Percentiles rank a stretch among this genome's conserved stretches.
phyloP scores from a whole-genome alignment of 768 basidiomycete species.

The Gelatoporia subvermispora region DNA sequence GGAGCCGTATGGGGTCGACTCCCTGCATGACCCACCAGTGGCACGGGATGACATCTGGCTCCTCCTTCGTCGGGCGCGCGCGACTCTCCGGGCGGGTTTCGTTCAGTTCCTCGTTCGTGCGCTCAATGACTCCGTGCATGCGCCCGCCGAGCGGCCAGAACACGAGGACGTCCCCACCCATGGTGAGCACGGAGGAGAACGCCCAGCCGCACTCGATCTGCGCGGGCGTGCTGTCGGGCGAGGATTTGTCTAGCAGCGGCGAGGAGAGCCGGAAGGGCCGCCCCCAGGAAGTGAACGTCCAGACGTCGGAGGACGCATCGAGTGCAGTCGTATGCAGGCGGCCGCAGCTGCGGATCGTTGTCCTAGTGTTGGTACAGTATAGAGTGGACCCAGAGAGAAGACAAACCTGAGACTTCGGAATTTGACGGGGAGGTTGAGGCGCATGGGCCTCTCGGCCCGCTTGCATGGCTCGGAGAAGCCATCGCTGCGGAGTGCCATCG shows the following conservation, averaged over 20 bases:
- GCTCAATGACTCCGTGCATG: constrained; percentile 33
- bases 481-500: constrained; percentile 37
- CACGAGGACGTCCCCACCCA: constrained; percentile 65
- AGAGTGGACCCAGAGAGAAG: background rate
- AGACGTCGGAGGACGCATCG: constrained; percentile 55
- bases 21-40: constrained; percentile 48
- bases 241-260: constrained; percentile 33
- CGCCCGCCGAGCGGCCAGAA: constrained; percentile 64
- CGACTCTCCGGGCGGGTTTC: constrained; percentile 26
- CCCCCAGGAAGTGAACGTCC: constrained; percentile 78
- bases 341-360: constrained; percentile 71
- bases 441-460: constrained; percentile 47
- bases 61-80: constrained; percentile 22
- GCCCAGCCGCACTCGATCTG: constrained; percentile 81
- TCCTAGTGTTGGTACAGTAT: constrained; percentile 4
- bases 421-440: constrained; percentile 50
- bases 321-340: constrained; percentile 66
- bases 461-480: constrained; percentile 56
- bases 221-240: constrained; percentile 41
- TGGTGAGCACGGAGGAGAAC: constrained; percentile 70
- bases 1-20: constrained; percentile 53
- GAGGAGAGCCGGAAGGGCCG: constrained; percentile 60
- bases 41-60: constrained; percentile 49
- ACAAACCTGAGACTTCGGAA: constrained; percentile 62
- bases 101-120: constrained; percentile 44